Evolutionary conservation across 305 asterid species (phyloP).

Genomic region (Solanum aculeatissimum): DNA sequence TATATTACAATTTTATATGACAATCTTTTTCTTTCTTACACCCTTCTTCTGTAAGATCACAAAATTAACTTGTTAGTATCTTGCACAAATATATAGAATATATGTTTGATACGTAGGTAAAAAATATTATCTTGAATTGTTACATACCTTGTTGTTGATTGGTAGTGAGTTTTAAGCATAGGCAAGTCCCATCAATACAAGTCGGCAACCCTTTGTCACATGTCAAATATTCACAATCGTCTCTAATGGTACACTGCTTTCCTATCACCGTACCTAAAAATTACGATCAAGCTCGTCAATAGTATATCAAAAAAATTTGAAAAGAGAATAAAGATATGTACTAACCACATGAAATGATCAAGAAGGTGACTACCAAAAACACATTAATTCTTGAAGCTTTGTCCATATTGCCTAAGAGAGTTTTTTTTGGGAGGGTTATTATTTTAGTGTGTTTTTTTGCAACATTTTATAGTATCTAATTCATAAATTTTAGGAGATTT

Average conservation of each 20-base stretch:
- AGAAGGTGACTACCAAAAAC: neutral
- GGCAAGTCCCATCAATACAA: neutral
- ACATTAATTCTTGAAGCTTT: neutral
- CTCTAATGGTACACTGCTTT: neutral
- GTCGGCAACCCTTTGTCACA: neutral
- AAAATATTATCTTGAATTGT: neutral
- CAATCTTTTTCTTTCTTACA: neutral
- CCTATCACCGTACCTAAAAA: neutral
- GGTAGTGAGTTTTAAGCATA: neutral
- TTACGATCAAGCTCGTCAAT: neutral
- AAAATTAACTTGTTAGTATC: neutral
- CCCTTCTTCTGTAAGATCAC: neutral
- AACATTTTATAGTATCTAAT: too few relatives aligned
- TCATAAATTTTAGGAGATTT: too few relatives aligned
- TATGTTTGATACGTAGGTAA: neutral
- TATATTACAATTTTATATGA: neutral
- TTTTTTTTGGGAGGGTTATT: too few relatives aligned
- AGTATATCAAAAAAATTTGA: too few relatives aligned
- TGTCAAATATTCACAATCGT: neutral
- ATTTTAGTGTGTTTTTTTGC: too few relatives aligned
- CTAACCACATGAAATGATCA: neutral
- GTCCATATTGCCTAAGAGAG: neutral
- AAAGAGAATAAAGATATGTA: too few relatives aligned
- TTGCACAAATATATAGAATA: neutral
- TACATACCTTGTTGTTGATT: neutral